Conservation (phyloP, 345 rosid species). For the Eucalyptus sideroxylon region DNA sequence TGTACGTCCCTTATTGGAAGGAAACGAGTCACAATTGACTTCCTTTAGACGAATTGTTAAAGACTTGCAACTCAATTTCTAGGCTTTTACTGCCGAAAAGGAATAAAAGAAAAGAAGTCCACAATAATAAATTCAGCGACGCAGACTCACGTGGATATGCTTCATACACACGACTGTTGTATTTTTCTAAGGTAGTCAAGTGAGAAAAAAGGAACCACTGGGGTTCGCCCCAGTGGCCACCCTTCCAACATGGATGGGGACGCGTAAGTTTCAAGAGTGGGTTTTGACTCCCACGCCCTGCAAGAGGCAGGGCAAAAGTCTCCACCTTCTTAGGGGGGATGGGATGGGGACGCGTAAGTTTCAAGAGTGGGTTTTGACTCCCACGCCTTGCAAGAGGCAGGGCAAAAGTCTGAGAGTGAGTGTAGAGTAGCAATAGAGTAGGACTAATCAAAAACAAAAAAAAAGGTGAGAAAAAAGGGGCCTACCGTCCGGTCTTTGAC, state of each 20-base stretch:
- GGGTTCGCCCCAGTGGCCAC: no score
- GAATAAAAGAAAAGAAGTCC: neutral
- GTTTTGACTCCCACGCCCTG: no score
- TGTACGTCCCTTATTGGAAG: neutral
- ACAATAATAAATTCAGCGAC: neutral
- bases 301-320: no score
- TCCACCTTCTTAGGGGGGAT: no score
- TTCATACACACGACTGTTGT: neutral
- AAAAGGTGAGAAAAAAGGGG: neutral
- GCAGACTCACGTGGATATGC: neutral
- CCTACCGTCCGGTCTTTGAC: accelerated
- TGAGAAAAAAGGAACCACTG: neutral
- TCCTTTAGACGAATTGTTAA: neutral
- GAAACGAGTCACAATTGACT: neutral
- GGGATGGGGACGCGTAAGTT: no score
- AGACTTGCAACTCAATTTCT: neutral
- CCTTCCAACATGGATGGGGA: no score
- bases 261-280: no score
- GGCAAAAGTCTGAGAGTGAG: no score
- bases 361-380: no score
- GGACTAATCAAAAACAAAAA: no score
- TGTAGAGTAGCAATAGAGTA: no score
- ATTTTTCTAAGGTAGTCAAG: neutral
- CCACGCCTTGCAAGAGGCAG: no score
- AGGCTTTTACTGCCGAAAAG: neutral